Evolutionary conservation across 495 filamentous ascomycete species (phyloP), one percentile per base, ranked within the genome.

Genomic region (Tetracladium marchalianum): DNA sequence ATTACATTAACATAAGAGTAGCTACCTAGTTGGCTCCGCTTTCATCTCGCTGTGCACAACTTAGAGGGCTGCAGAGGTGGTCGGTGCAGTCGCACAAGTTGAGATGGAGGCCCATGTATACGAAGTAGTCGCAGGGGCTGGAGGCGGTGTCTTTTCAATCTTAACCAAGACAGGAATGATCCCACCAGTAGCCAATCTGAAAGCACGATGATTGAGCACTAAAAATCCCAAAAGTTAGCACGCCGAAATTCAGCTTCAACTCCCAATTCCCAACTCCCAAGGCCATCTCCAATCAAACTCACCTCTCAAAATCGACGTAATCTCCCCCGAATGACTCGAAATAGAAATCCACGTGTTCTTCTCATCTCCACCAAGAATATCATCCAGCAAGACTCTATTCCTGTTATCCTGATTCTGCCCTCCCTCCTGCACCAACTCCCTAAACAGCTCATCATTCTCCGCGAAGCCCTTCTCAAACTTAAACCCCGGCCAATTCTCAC

Each of bases 141-240:
- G 22, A 2, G 36, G 41, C 19, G 36, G 1, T 16, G 52, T 48
- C 2, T 36, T 50, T 31, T 49, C 49, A 6, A 78, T 81, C 54
- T 71, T 75, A 6, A 87, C 72, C 39, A 87, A 67, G 27, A 81
- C 80, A 0, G 84, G 81, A 45, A 88, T 84, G 4, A 83, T 71
- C 18, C 76, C 78, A 11, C 84, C 82, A 1, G 84, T 87, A 24
- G 58, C 71, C 45, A 87, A 52, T 5, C 59, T 60, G 52, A 86
- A 88, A 5, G 43, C n/a, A 10, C 69, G 72, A 55, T 88, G 84
- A 1, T 72, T 72, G 1, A 87, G 52, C 0, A 73, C 71, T 49
- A 44, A 4, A 32, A 17, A 8, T 13, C 40, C 39, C 10, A 19
- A 41, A 32, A 27, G 34, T 31, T n/a, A 19, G 11, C 1, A n/a